Evolutionary conservation across 257 asterid species (phyloP), one percentile per base, ranked within the genome.

Genomic region (Rhazya stricta): DNA sequence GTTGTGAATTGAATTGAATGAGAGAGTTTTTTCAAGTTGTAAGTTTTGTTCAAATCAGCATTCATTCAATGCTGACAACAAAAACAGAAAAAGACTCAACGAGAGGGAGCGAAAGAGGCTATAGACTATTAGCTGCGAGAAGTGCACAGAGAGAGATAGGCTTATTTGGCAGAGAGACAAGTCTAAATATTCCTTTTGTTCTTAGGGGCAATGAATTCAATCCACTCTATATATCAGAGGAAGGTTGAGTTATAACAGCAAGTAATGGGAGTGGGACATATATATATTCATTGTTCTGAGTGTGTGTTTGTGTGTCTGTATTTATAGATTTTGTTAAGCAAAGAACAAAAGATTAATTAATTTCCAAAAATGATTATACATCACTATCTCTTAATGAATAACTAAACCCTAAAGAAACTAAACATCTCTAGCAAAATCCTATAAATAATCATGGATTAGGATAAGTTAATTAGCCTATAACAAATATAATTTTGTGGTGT

Each of bases 191-290:
- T 74, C 72, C 77, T 74, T 77, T 70, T 71, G 79, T 69, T 76
- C 73, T 21, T 70, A 25, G 68, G 77, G 70, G 43, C 0, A 21
- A 63, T 70, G 76, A 71, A 77, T 37, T 1, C 72, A 76, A 81
- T 80, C 54, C 71, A 72, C 66, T 69, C 37, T 62, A 60, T 76
- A 76, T 80, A 73, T 72, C 30, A 23, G 54, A 37, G 51, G 54
- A 63, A 50, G 79, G 45, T 77, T 7, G 37, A 84, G 81, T 66
- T 77, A 65, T 77, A 79, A 76, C 73, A 25, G 72, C 74, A 71
- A 67, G 71, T 73, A 79, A 77, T 76, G 81, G 60, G 37, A 48
- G 86, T 82, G 88, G 90, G 89, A 79, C 76, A 76, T 69, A 79
- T 10, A 19, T n/a, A 36, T 10, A 66, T 41, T 19, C n/a, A 34